Percentiles rank a stretch among this genome's conserved stretches.
Evolutionary conservation across 441 rosid species (phyloP).

Genomic region (Mallotus japonicus): DNA sequence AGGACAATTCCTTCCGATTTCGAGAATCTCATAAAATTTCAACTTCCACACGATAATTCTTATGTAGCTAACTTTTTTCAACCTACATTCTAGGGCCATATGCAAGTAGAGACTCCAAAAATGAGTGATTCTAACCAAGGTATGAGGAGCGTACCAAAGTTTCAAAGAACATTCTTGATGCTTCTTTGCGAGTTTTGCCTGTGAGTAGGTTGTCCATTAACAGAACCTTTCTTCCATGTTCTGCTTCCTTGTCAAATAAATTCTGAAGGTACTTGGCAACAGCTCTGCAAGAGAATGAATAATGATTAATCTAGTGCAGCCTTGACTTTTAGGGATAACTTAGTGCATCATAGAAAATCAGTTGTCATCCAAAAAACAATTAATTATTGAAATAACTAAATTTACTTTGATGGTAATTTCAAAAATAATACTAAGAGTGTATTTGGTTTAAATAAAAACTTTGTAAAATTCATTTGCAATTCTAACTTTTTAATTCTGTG

Average conservation of each 20-base stretch:
- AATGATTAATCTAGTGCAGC: background rate
- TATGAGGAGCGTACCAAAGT: conserved; percentile 66
- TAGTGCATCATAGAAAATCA: background rate
- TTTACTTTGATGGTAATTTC: background rate
- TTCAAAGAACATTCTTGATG: conserved; percentile 97
- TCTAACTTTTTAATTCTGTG: too few relatives aligned
- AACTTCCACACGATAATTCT: background rate
- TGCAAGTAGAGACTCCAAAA: background rate
- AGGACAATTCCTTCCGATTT: background rate
- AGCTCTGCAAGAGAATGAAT: conserved; percentile 48
- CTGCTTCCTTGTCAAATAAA: conserved; percentile 66
- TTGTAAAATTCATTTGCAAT: too few relatives aligned
- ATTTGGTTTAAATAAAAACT: too few relatives aligned
- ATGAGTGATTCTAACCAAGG: background rate
- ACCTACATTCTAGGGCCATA: background rate
- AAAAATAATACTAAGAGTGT: background rate
- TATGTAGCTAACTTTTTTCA: background rate
- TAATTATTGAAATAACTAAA: background rate
- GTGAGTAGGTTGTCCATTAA: conserved; percentile 66
- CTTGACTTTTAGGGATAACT: background rate
- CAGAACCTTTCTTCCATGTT: conserved; percentile 53
- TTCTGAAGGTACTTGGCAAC: conserved; percentile 91
- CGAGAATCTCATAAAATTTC: background rate
- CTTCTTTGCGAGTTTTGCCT: conserved; percentile 98
- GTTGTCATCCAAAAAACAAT: background rate